A percentile compares a stretch with the other conserved stretches of the same genome.
These are phyloP conservation scores for Pseudogymnoascus sp. DNA, from an alignment of 2,329 filamentous ascomycete species.

Conservation along the genomic window DNA sequence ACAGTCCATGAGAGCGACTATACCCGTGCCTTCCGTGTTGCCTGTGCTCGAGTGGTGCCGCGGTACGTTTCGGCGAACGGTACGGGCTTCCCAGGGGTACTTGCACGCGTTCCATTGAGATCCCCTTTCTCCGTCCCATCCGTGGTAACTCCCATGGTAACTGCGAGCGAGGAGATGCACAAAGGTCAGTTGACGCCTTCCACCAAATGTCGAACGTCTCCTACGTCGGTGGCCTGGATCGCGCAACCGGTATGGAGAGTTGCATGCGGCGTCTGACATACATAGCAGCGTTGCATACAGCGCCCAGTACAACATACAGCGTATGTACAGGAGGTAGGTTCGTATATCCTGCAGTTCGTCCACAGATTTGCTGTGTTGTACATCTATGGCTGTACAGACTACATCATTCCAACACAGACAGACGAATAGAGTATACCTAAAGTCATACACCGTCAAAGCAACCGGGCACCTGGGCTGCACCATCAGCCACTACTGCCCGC, in stretches of 20 bases:
- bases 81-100: not conserved
- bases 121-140: not conserved
- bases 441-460: not conserved
- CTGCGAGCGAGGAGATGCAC: not conserved
- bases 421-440: not conserved
- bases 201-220: not conserved
- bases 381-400: not conserved
- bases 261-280: slow-evolving; percentile 1
- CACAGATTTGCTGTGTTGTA: not conserved
- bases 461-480: not conserved
- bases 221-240: not conserved
- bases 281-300: not conserved
- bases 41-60: not conserved
- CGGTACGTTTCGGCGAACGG: not conserved
- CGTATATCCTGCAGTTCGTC: not conserved
- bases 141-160: not conserved
- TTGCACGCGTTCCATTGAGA: not conserved
- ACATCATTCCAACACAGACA: not conserved
- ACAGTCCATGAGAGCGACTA: not conserved
- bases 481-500: not conserved
- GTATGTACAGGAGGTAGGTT: not conserved
- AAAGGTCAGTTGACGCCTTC: not conserved
- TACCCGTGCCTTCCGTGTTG: not conserved
- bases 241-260: not conserved
- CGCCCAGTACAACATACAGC: not conserved